Conservation (phyloP, 2,329 filamentous ascomycete species). For the Paraphoma chrysanthemicola region DNA sequence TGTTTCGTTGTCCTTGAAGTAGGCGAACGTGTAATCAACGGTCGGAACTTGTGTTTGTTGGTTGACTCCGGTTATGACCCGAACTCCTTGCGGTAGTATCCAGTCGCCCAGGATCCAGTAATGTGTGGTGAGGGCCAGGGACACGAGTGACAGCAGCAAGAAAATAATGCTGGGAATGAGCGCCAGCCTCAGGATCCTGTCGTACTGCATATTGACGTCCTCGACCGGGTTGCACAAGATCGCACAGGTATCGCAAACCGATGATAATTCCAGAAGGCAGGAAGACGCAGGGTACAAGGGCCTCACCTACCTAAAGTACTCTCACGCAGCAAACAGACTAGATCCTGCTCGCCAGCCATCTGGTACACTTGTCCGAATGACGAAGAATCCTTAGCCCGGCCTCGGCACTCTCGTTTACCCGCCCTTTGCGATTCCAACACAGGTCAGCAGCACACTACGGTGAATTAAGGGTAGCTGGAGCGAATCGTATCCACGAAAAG, state of each 20-base stretch:
- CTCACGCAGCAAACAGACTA: conserved; percentile 1
- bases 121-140: conserved; percentile 34
- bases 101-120: conserved; percentile 43
- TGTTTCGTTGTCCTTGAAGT: conserved; percentile 30
- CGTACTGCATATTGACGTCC: conserved; percentile 23
- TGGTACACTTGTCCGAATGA: conserved; percentile 7
- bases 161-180: conserved; percentile 33
- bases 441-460: conserved; percentile 13
- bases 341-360: conserved; percentile 14
- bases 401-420: conserved; percentile 16
- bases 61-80: conserved; percentile 21
- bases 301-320: conserved; percentile 15
- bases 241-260: conserved; percentile 8
- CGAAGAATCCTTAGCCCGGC: conserved; percentile 13
- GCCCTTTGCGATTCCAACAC: conserved; percentile 8
- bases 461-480: conserved; percentile 9
- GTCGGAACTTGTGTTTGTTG: conserved; percentile 23
- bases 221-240: conserved; percentile 4
- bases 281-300: conserved; percentile 15
- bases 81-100: conserved; percentile 28
- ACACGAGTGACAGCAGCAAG: conserved; percentile 34
- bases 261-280: conserved; percentile 6
- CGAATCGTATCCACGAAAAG: conserved; percentile 8
- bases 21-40: conserved; percentile 33
- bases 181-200: conserved; percentile 27